Evolutionary conservation across 306 rosid species (phyloP).

Genomic region (Mimosa bimucronata): DNA sequence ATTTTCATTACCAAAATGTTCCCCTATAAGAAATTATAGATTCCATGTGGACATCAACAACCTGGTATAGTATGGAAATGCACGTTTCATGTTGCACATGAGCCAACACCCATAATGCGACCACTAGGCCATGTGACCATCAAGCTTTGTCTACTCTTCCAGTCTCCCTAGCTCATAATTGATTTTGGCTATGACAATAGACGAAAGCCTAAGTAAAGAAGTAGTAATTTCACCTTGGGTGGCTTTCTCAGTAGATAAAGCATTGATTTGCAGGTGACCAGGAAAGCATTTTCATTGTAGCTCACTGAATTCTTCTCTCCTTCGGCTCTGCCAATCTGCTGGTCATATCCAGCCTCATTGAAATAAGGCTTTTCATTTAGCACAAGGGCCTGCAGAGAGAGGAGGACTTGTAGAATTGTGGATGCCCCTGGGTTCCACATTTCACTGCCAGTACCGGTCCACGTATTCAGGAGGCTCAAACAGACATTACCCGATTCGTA

Average conservation of each 20-base stretch:
- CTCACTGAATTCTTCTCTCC: constrained; percentile 93
- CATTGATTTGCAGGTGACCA: constrained; percentile 87
- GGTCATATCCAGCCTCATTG: constrained; percentile 97
- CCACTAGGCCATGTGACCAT: constrained; percentile 4
- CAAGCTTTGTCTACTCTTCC: constrained; percentile 9
- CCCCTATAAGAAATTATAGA: not conserved
- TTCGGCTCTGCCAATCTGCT: constrained; percentile 84
- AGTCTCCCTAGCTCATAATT: constrained; percentile 5
- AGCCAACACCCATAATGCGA: constrained; percentile 16
- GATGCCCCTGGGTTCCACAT: constrained; percentile 87
- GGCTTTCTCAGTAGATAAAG: constrained; percentile 67
- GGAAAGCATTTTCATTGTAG: constrained; percentile 94
- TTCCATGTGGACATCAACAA: constrained; percentile 5
- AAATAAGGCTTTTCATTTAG: constrained; percentile 96
- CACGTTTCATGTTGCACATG: not conserved
- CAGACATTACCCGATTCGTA: constrained; percentile 97
- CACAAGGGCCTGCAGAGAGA: constrained; percentile 96
- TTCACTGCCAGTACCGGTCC: constrained; percentile 80
- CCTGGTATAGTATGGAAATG: not conserved
- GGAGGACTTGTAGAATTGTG: constrained; percentile 90
- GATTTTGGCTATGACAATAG: not conserved
- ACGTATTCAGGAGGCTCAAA: constrained; percentile 86
- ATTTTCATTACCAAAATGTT: not conserved
- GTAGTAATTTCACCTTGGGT: constrained; percentile 63
- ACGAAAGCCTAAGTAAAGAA: constrained; percentile 23